phyloP scores from a whole-genome alignment of 148 eudicot species.

The Rhododendron simsii region DNA sequence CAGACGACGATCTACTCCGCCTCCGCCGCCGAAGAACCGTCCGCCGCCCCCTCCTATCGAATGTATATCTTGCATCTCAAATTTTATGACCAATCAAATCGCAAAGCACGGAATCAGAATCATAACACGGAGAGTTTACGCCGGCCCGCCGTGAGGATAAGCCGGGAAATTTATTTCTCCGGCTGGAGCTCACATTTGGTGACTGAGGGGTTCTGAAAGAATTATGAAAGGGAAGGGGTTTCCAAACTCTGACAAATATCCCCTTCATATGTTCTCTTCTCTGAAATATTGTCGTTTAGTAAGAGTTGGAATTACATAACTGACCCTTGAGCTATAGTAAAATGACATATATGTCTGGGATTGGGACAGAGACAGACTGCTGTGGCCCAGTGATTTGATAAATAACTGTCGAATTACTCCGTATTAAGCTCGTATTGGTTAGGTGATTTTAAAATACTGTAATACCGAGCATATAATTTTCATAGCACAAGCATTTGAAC shows the following conservation, averaged over 20 bases:
- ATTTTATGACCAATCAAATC: not conserved
- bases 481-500: too few relatives aligned
- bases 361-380: not conserved
- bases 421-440: too few relatives aligned
- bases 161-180: not conserved
- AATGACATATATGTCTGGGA: not conserved
- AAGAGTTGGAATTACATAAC: not conserved
- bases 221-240: not conserved
- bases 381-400: not conserved
- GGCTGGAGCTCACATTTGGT: not conserved
- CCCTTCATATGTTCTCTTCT: not conserved
- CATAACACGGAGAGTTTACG: not conserved
- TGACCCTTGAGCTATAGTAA: not conserved
- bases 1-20: constrained; percentile 25
- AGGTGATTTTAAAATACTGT: too few relatives aligned
- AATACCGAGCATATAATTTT: too few relatives aligned
- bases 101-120: not conserved
- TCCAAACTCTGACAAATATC: constrained; percentile 7
- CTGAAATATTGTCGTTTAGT: not conserved
- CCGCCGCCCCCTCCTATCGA: constrained; percentile 29
- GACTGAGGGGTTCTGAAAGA: not conserved
- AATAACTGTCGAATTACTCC: too few relatives aligned
- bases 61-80: constrained; percentile 34
- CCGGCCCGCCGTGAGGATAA: not conserved
- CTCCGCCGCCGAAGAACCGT: constrained; percentile 13